A percentile compares a stretch with the other conserved stretches of the same genome.
phyloP scores from a whole-genome alignment of 2,329 filamentous ascomycete genomes.

The Xylariaceae sp. region DNA sequence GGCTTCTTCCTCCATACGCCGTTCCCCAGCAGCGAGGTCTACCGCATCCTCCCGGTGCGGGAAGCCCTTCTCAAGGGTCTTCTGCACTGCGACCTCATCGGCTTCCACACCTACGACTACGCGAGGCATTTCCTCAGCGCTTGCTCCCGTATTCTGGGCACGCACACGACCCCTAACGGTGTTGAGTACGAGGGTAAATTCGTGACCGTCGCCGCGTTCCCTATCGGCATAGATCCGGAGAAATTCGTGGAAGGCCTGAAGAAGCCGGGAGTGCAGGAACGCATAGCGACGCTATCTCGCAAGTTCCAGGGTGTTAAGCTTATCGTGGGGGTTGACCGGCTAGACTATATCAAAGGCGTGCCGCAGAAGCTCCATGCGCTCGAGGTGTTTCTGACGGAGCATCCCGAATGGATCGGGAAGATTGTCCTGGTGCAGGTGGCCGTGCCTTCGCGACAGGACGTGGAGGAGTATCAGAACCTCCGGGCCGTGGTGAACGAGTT shows the following conservation, averaged over 20 bases:
- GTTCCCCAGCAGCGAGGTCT: slow-evolving; percentile 95
- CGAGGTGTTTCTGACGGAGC: slow-evolving; percentile 93
- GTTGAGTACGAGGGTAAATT: slow-evolving; percentile 87
- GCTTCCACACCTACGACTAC: slow-evolving; percentile 98
- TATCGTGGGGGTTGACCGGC: slow-evolving; percentile 91
- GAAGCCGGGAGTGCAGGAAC: slow-evolving; percentile 79
- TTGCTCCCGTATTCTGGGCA: slow-evolving; percentile 85
- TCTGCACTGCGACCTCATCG: slow-evolving; percentile 89
- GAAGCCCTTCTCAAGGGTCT: slow-evolving; percentile 84
- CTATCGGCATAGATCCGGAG: slow-evolving; percentile 95
- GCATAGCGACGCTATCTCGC: slow-evolving; percentile 76
- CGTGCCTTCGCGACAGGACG: slow-evolving; percentile 89
- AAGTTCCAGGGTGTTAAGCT: slow-evolving; percentile 96
- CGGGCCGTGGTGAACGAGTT: slow-evolving; percentile 94
- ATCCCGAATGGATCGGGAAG: slow-evolving; percentile 97
- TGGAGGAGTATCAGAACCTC: slow-evolving; percentile 96
- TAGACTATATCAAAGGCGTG: slow-evolving; percentile 98
- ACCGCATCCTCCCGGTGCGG: slow-evolving; percentile 88
- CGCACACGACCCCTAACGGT: slow-evolving; percentile 82
- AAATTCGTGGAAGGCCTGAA: slow-evolving; percentile 89
- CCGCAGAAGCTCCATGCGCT: slow-evolving; percentile 95
- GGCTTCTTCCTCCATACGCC: slow-evolving; percentile 98
- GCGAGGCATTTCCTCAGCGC: slow-evolving; percentile 96
- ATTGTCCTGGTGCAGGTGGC: slow-evolving; percentile 95
- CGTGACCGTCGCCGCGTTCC: slow-evolving; percentile 89